A percentile compares a stretch with the other conserved stretches of the same genome.
phyloP scores from a whole-genome alignment of 805 yeast genomes.

The Myxozyma melibiosi region DNA sequence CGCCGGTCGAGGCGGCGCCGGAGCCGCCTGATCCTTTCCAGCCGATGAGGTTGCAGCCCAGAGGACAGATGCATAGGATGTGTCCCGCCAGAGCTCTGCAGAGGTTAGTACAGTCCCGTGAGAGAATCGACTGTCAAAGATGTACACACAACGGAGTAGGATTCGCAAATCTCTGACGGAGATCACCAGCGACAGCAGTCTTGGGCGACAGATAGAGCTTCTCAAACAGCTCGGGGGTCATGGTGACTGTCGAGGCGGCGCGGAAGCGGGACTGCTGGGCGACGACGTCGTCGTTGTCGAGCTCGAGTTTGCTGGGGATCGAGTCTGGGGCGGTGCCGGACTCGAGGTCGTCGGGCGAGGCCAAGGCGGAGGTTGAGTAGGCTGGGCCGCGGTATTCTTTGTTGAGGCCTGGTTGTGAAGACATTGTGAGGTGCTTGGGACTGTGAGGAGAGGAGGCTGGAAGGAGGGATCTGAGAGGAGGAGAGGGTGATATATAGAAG shows the following conservation, averaged over 20 bases:
- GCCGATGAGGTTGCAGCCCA: constrained; percentile 33
- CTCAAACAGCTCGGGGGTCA: constrained; percentile 35
- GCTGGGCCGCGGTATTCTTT: too few relatives aligned
- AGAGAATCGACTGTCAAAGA: not conserved
- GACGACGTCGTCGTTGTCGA: constrained; percentile 29
- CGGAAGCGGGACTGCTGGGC: constrained; percentile 32
- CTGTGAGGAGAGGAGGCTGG: too few relatives aligned
- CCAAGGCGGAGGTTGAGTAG: too few relatives aligned
- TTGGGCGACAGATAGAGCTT: constrained; percentile 33
- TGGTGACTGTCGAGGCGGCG: constrained; percentile 30
- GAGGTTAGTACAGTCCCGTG: not conserved
- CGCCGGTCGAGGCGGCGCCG: constrained; percentile 34
- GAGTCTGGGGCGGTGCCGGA: too few relatives aligned
- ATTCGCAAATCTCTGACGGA: constrained; percentile 32
- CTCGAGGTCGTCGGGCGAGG: not conserved
- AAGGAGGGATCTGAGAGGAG: too few relatives aligned
- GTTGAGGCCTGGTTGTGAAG: too few relatives aligned
- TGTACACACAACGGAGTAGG: constrained; percentile 31
- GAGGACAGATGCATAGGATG: constrained; percentile 25
- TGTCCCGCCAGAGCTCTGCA: constrained; percentile 28
- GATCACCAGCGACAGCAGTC: constrained; percentile 22
- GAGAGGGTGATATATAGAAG: too few relatives aligned
- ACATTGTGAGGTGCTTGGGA: too few relatives aligned
- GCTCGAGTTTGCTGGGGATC: not conserved
- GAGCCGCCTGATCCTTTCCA: constrained; percentile 33